phyloP scores from a whole-genome alignment of 2,329 filamentous ascomycete genomes.

The Metarhizium guizhouense region DNA sequence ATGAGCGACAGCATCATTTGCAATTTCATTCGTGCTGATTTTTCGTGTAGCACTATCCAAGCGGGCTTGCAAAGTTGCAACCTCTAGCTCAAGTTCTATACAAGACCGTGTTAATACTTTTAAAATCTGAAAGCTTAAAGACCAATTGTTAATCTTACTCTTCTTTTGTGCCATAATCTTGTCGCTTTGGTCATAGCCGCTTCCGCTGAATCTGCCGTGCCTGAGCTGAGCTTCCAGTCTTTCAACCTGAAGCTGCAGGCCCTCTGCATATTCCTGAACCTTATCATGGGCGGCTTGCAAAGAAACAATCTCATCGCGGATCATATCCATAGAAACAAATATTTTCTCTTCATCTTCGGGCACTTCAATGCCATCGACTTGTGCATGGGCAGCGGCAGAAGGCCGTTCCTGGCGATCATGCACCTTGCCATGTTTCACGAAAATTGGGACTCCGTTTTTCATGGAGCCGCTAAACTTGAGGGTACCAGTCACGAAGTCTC shows the following conservation, averaged over 20 bases:
- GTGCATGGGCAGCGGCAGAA: slow-evolving; percentile 29
- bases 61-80: slow-evolving; percentile 51
- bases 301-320: slow-evolving; percentile 46
- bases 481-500: slow-evolving; percentile 47
- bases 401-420: slow-evolving; percentile 32
- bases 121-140: slow-evolving; percentile 2
- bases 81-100: slow-evolving; percentile 47
- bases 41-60: slow-evolving; percentile 56
- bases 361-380: slow-evolving; percentile 41
- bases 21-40: slow-evolving; percentile 51
- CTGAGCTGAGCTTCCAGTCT: slow-evolving; percentile 40
- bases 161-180: slow-evolving; percentile 44
- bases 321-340: slow-evolving; percentile 54
- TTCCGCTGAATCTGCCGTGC: slow-evolving; percentile 33
- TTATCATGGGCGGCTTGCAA: slow-evolving; percentile 48
- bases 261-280: slow-evolving; percentile 44
- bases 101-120: slow-evolving; percentile 1
- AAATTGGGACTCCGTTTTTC: slow-evolving; percentile 45
- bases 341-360: slow-evolving; percentile 48
- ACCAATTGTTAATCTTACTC: slow-evolving; percentile 32
- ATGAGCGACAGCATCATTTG: slow-evolving; percentile 50
- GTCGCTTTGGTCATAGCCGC: slow-evolving; percentile 32
- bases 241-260: slow-evolving; percentile 42
- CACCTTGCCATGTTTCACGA: slow-evolving; percentile 44
- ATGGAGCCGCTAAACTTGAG: slow-evolving; percentile 41